A percentile compares a stretch with the other conserved stretches of the same genome.
Evolutionary conservation across 73 alveolate genomes (phyloP).

Genomic region (Stentor roeselii): DNA sequence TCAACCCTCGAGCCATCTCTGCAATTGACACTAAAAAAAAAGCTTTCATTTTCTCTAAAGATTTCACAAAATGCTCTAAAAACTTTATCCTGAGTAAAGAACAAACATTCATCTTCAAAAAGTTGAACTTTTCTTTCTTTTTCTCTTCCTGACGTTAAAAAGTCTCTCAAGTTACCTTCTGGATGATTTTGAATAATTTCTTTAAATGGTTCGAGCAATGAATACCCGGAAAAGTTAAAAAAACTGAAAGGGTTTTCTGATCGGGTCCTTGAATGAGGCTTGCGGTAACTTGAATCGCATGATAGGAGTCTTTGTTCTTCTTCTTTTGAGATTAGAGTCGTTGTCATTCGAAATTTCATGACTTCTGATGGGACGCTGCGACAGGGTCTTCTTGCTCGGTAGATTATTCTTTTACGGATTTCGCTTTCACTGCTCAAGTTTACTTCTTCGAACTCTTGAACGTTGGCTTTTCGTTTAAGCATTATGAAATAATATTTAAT

Average conservation of each 20-base stretch:
- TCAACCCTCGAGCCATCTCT: background rate
- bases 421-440: background rate
- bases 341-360: background rate
- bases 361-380: background rate
- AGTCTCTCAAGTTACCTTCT: background rate
- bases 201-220: background rate
- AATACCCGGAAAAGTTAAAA: too few species aligned
- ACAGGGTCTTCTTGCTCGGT: background rate
- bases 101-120: background rate
- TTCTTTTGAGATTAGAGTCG: background rate
- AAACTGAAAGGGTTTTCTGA: background rate
- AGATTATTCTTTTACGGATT: background rate
- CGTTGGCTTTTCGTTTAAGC: background rate
- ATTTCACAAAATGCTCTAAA: background rate
- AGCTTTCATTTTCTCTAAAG: background rate
- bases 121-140: background rate
- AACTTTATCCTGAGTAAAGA: too few species aligned
- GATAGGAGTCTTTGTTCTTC: background rate
- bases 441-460: background rate
- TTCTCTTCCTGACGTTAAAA: background rate
- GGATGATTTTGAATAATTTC: background rate
- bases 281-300: background rate
- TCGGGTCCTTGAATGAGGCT: background rate
- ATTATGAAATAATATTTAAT: too few species aligned
- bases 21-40: background rate